Percentiles rank a stretch among this genome's conserved stretches.
Evolutionary conservation across 768 basidiomycete species (phyloP).

Genomic region (Amanita rubescens): DNA sequence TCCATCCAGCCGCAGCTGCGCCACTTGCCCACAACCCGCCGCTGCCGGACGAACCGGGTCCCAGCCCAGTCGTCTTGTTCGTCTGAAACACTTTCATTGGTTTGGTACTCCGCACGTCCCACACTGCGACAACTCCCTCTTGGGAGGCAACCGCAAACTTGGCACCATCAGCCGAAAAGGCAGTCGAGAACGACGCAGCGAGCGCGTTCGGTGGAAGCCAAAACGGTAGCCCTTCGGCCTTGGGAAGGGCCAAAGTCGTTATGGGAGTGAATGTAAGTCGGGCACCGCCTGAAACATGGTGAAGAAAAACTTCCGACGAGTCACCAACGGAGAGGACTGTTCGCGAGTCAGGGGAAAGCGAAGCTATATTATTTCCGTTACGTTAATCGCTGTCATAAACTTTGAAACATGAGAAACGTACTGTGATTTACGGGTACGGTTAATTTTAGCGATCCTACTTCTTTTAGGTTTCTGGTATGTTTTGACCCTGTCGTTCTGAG

Average conservation of each 20-base stretch:
- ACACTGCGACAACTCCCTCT: conserved; percentile 72
- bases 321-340: conserved; percentile 89
- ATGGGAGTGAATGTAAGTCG: conserved; percentile 61
- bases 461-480: conserved; percentile 27
- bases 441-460: conserved; percentile 48
- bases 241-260: conserved; percentile 57
- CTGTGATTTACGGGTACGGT: conserved; percentile 79
- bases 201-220: conserved; percentile 31
- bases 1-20: conserved; percentile 36
- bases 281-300: conserved; percentile 63
- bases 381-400: background rate
- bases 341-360: conserved; percentile 83
- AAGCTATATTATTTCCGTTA: conserved; percentile 55
- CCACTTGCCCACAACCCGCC: conserved; percentile 17
- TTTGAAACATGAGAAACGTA: conserved; percentile 28
- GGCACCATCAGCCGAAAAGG: conserved; percentile 67
- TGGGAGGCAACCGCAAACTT: conserved; percentile 84
- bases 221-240: conserved; percentile 36
- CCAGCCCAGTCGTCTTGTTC: conserved; percentile 26
- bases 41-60: conserved; percentile 2
- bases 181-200: conserved; percentile 71
- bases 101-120: conserved; percentile 73
- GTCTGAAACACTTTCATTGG: conserved; percentile 66
- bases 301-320: conserved; percentile 78
- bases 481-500: conserved; percentile 38